Conservation (phyloP, 1,284 basidiomycete species). For the Xerocomus minutiporus region DNA sequence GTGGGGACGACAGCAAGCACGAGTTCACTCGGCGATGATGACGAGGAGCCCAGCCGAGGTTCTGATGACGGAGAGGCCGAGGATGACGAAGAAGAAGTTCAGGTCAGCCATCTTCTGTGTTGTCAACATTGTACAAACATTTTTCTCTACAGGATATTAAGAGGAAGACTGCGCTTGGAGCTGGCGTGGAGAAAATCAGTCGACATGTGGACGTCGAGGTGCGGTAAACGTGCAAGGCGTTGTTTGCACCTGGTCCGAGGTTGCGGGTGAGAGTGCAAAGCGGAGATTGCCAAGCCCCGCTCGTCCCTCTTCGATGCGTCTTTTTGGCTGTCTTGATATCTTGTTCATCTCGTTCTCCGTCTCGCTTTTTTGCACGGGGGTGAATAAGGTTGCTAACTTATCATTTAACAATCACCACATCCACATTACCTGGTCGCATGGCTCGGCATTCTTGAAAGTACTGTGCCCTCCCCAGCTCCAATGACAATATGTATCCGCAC, state of each 20-base stretch:
- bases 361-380: not conserved
- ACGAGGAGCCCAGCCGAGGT: constrained; percentile 9
- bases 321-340: not conserved
- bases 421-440: not conserved
- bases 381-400: not conserved
- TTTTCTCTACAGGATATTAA: constrained; percentile 25
- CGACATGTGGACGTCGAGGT: constrained; percentile 40
- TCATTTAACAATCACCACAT: not conserved
- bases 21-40: constrained; percentile 12
- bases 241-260: not conserved
- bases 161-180: constrained; percentile 46
- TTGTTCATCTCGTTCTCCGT: not conserved
- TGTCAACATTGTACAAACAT: constrained; percentile 2
- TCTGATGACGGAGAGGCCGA: constrained; percentile 33
- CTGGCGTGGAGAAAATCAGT: constrained; percentile 70
- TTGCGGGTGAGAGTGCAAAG: constrained; percentile 6
- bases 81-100: constrained; percentile 34
- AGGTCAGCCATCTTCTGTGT: constrained; percentile 29
- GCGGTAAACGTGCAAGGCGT: constrained; percentile 13
- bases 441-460: not conserved
- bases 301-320: constrained; percentile 12
- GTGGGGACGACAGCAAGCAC: constrained; percentile 10
- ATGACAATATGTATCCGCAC: not conserved
- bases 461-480: not conserved
- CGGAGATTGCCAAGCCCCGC: constrained; percentile 1